phyloP scores from a whole-genome alignment of 768 basidiomycete genomes.

The Lepiota brunneoincarnata region DNA sequence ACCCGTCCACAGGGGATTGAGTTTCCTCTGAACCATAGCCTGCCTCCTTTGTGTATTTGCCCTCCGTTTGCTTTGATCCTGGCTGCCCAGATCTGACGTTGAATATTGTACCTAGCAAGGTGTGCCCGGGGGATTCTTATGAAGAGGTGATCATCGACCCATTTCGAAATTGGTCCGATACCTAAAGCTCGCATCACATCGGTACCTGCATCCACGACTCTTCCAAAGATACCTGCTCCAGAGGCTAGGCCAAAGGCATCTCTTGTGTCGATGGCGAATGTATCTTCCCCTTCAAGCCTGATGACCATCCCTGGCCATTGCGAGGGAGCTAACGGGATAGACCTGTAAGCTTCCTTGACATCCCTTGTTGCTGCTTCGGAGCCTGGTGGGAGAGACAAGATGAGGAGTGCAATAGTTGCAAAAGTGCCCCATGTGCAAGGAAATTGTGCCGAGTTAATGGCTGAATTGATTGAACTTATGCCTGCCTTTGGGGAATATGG shows the following conservation, averaged over 20 bases:
- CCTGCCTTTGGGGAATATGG: conserved; percentile 14
- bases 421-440: conserved; percentile 48
- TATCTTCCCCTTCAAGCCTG: too few species aligned
- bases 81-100: too few species aligned
- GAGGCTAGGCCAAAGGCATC: conserved; percentile 20
- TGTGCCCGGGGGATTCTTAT: too few species aligned
- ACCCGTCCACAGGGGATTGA: too few species aligned
- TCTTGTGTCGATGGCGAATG: conserved; percentile 24
- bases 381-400: conserved; percentile 34
- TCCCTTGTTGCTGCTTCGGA: too few species aligned
- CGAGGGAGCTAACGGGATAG: too few species aligned
- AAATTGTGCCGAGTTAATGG: conserved; percentile 28
- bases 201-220: conserved; percentile 17
- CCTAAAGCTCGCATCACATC: conserved; percentile 23
- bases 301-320: too few species aligned
- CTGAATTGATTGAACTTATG: conserved; percentile 28
- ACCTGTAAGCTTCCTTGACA: too few species aligned
- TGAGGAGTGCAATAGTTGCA: conserved; percentile 22
- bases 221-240: conserved; percentile 23
- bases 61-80: too few species aligned
- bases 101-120: too few species aligned
- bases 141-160: conserved; percentile 33
- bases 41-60: too few species aligned
- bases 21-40: too few species aligned
- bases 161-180: conserved; percentile 26